Evolutionary conservation across 768 basidiomycete species (phyloP).

Genomic region (Termitomyces sp.): DNA sequence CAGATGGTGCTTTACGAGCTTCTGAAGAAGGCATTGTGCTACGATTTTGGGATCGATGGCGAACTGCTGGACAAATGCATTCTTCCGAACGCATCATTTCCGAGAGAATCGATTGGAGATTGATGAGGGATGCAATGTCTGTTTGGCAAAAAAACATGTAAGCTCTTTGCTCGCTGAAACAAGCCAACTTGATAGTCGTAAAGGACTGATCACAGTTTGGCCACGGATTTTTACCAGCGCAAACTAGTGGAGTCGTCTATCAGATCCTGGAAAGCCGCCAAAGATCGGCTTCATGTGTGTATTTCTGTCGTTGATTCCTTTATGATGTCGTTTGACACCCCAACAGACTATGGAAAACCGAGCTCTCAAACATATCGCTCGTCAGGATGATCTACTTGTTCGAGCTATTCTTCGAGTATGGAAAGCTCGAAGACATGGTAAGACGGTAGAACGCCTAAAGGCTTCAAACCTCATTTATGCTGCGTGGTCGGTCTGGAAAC

Average conservation of each 20-base stretch:
- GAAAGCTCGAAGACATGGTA: slow-evolving; percentile 63
- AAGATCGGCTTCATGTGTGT: slow-evolving; percentile 46
- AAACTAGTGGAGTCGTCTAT: slow-evolving; percentile 41
- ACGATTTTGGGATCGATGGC: slow-evolving; percentile 57
- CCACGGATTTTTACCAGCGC: slow-evolving; percentile 36
- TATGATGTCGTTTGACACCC: not conserved
- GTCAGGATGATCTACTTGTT: slow-evolving; percentile 54
- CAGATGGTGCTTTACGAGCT: slow-evolving; percentile 40
- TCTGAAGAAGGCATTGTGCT: slow-evolving; percentile 31
- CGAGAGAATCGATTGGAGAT: slow-evolving; percentile 39
- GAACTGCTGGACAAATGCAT: slow-evolving; percentile 34
- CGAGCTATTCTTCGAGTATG: slow-evolving; percentile 58
- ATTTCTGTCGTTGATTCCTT: not conserved
- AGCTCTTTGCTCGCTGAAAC: slow-evolving; percentile 1
- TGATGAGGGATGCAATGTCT: slow-evolving; percentile 42
- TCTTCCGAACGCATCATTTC: slow-evolving; percentile 38
- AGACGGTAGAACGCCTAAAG: slow-evolving; percentile 49
- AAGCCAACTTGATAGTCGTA: not conserved
- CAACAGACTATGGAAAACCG: slow-evolving; percentile 48
- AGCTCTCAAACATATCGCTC: slow-evolving; percentile 48
- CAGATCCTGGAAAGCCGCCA: slow-evolving; percentile 50
- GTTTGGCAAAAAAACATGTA: slow-evolving; percentile 38
- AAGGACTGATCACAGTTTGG: slow-evolving; percentile 40
- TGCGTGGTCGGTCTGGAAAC: slow-evolving; percentile 47
- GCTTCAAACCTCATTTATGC: slow-evolving; percentile 37